Percentiles rank a stretch among this genome's conserved stretches.
Evolutionary conservation across 2,329 filamentous ascomycete species (phyloP).

Genomic region (Fusarium musae): DNA sequence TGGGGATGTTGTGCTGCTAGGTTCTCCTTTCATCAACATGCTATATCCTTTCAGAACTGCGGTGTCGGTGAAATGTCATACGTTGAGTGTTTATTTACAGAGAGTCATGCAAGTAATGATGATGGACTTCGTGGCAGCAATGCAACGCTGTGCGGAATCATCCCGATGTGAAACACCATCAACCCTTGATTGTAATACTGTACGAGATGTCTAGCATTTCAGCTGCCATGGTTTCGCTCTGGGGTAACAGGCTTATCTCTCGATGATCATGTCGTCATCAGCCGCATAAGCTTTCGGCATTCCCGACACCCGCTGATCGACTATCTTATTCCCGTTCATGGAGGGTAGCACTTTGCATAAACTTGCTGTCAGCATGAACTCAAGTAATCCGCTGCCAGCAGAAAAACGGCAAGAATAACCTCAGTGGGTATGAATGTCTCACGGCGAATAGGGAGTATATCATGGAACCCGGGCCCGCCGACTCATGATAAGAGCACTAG

Average conservation of each 20-base stretch:
- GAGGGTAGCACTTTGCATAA: background rate
- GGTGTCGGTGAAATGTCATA: background rate
- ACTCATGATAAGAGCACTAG: background rate
- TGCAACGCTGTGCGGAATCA: background rate
- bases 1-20: background rate
- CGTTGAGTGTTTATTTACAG: background rate
- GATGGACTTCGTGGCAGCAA: too few relatives aligned
- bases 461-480: background rate
- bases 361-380: background rate
- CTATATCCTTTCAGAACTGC: too few relatives aligned
- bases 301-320: background rate
- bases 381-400: too few relatives aligned
- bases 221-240: background rate
- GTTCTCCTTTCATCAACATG: background rate
- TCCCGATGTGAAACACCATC: background rate
- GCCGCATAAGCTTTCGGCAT: background rate
- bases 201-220: background rate
- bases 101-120: background rate
- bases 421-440: background rate
- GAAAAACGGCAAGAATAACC: background rate
- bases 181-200: too few relatives aligned
- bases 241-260: background rate
- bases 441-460: background rate
- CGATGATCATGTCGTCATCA: background rate
- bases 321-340: background rate